Evolutionary conservation across 169 alveolate species (phyloP).

Genomic region (Plasmodium blacklocki): DNA sequence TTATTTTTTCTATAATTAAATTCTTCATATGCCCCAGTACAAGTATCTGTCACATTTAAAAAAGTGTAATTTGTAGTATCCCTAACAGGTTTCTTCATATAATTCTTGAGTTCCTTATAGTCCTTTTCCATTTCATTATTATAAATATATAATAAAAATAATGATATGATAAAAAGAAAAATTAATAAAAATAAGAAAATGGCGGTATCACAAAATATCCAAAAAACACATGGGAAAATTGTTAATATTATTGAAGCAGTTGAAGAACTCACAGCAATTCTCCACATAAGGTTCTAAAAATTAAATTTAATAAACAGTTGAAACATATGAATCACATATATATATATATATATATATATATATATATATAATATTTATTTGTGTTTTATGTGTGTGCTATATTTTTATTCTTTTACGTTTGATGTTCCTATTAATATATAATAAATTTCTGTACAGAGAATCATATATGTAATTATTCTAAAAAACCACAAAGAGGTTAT

Average conservation of each 20-base stretch:
- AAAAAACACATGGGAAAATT: constrained; percentile 53
- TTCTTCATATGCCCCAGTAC: constrained; percentile 58
- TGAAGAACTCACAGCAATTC: constrained; percentile 17
- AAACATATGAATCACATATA: background rate
- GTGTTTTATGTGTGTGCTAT: background rate
- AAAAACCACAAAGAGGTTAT: constrained; percentile 49
- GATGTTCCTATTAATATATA: constrained; percentile 18
- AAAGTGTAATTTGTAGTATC: constrained; percentile 72
- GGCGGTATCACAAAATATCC: constrained; percentile 74
- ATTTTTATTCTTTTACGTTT: constrained; percentile 9
- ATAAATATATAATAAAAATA: constrained; percentile 44
- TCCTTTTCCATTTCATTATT: constrained; percentile 50
- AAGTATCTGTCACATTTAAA: constrained; percentile 46
- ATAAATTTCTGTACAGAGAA: constrained; percentile 34
- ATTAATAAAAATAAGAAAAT: constrained; percentile 61
- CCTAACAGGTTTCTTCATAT: constrained; percentile 57
- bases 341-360: constrained; percentile 1
- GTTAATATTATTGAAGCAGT: constrained; percentile 26
- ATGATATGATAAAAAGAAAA: constrained; percentile 36
- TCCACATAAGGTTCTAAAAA: constrained; percentile 59
- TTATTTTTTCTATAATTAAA: constrained; percentile 22
- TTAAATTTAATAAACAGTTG: background rate
- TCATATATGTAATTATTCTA: constrained; percentile 44
- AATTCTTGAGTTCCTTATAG: constrained; percentile 60
- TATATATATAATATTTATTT: constrained; percentile 1